phyloP scores from a whole-genome alignment of 2,329 filamentous ascomycete genomes.

The Calonectria hawksworthii region DNA sequence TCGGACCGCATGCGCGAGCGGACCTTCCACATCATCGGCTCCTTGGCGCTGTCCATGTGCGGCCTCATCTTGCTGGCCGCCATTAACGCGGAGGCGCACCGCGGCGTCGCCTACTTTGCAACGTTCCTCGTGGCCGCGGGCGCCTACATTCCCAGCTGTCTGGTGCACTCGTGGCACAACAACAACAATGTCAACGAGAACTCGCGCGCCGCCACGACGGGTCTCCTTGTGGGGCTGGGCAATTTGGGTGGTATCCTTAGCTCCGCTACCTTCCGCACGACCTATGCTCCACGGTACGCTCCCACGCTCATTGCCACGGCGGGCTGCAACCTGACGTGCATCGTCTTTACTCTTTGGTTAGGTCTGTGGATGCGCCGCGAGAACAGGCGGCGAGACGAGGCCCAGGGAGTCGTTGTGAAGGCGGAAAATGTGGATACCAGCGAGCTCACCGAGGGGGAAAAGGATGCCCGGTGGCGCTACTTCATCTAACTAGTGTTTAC shows the following conservation, averaged over 20 bases:
- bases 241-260: conserved; percentile 64
- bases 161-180: conserved; percentile 66
- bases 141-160: conserved; percentile 60
- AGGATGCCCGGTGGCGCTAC: conserved; percentile 32
- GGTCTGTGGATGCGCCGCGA: conserved; percentile 37
- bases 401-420: conserved; percentile 30
- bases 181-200: conserved; percentile 67
- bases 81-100: conserved; percentile 57
- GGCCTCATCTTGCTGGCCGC: conserved; percentile 60
- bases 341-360: conserved; percentile 36
- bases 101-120: conserved; percentile 63
- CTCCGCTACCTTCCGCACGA: conserved; percentile 59
- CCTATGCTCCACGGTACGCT: conserved; percentile 63
- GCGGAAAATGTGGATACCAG: conserved; percentile 38
- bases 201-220: conserved; percentile 61
- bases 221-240: conserved; percentile 61
- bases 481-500: conserved; percentile 28
- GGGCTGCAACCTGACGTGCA: conserved; percentile 39
- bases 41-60: conserved; percentile 54
- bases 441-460: conserved; percentile 30
- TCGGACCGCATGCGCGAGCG: conserved; percentile 61
- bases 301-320: conserved; percentile 62
- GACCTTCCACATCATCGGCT: conserved; percentile 58
- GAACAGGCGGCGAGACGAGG: conserved; percentile 28
- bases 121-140: conserved; percentile 62